A percentile compares a stretch with the other conserved stretches of the same genome.
Evolutionary conservation across 495 filamentous ascomycete species (phyloP).

Genomic region (Neurospora sp.): DNA sequence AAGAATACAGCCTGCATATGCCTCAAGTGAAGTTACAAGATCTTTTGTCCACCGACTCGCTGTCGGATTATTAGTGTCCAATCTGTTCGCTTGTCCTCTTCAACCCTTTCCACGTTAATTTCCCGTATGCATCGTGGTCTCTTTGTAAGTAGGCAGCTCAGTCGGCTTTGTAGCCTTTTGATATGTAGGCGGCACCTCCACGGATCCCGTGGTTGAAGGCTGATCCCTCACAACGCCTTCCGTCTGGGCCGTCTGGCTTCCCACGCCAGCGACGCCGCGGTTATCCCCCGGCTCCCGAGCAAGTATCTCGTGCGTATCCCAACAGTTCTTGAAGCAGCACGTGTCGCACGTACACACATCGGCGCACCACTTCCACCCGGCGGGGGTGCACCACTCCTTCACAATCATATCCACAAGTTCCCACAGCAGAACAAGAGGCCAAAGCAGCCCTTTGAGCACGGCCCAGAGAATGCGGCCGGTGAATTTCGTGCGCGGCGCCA

Average conservation of each 20-base stretch:
- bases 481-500: background rate
- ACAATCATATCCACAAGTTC: background rate
- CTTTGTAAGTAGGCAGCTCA: too few relatives aligned
- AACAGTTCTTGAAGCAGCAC: too few relatives aligned
- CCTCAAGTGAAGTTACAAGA: background rate
- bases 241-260: background rate
- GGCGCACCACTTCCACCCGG: background rate
- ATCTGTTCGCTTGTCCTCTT: too few relatives aligned
- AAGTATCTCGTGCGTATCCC: too few relatives aligned
- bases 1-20: background rate
- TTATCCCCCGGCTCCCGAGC: too few relatives aligned
- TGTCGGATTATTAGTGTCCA: too few relatives aligned
- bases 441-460: background rate
- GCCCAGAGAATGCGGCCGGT: background rate
- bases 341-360: too few relatives aligned
- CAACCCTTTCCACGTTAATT: too few relatives aligned
- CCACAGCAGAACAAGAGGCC: background rate
- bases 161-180: background rate
- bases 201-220: background rate
- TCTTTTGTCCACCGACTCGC: too few relatives aligned
- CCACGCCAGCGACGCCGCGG: too few relatives aligned
- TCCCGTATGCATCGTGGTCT: too few relatives aligned
- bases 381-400: background rate
- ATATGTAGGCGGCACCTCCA: background rate
- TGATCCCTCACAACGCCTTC: background rate